Conservation (phyloP, 306 rosid genomes). For the Sechiopsis laciniata region DNA sequence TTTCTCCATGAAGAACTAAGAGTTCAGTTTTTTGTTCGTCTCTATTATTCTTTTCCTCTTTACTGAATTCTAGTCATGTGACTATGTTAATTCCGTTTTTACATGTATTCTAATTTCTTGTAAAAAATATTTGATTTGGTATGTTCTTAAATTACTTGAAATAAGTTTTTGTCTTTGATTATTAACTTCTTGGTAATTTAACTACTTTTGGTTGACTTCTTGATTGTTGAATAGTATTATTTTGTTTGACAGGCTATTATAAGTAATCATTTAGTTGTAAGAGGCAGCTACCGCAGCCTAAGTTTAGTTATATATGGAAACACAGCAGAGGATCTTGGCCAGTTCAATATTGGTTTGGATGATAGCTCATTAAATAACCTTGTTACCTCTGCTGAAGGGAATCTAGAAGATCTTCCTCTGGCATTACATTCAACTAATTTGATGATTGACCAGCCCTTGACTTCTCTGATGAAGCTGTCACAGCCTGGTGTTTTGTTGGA, state of each 20-base stretch:
- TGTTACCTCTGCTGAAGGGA: conserved; percentile 75
- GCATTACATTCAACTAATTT: conserved; percentile 60
- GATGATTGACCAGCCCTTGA: conserved; percentile 51
- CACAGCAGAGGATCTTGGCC: conserved; percentile 97
- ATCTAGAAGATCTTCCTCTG: conserved; percentile 83
- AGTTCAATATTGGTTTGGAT: conserved; percentile 83
- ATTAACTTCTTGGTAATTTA: background rate
- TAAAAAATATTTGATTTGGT: background rate
- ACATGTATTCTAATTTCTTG: background rate
- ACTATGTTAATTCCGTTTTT: background rate
- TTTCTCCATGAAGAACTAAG: background rate
- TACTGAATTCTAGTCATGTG: background rate
- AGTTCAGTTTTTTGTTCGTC: background rate
- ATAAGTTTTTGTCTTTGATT: background rate
- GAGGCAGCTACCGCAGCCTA: conserved; percentile 96
- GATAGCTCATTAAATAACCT: conserved; percentile 81
- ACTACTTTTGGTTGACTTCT: background rate
- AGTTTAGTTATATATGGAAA: conserved; percentile 91
- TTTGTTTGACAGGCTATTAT: conserved; percentile 69
- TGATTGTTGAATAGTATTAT: conserved; percentile 19
- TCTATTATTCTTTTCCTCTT: background rate
- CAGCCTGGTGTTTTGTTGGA: conserved; percentile 57
- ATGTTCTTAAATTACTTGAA: background rate
- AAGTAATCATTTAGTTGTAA: conserved; percentile 86
- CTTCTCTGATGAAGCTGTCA: conserved; percentile 53